Evolutionary conservation across 2,329 filamentous ascomycete species (phyloP).

Genomic region (Epichloe glyceriae): DNA sequence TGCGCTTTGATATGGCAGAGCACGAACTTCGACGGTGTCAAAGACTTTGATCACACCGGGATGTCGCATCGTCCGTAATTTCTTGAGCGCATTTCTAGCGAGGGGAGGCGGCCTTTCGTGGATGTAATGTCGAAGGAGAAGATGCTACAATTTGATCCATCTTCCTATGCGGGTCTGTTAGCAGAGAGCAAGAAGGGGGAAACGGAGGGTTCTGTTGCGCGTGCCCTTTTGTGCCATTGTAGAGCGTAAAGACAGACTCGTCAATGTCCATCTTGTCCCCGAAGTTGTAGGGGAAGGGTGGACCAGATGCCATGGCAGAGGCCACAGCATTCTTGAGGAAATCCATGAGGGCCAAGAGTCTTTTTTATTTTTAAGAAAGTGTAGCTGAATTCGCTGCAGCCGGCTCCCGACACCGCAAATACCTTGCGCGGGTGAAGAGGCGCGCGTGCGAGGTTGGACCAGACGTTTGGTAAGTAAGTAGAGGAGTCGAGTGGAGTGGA

Average conservation of each 20-base stretch:
- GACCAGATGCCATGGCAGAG: conserved; percentile 89
- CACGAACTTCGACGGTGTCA: conserved; percentile 74
- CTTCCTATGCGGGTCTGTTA: conserved; percentile 48
- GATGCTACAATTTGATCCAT: conserved; percentile 87
- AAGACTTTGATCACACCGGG: conserved; percentile 89
- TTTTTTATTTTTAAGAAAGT: not conserved
- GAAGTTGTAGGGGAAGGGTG: conserved; percentile 83
- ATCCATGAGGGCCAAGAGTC: conserved; percentile 52
- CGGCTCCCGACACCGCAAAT: not conserved
- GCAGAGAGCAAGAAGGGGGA: not conserved
- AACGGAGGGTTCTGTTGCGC: not conserved
- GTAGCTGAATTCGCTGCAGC: not conserved
- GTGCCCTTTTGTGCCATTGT: conserved; percentile 82
- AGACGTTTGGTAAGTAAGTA: no score
- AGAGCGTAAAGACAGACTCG: conserved; percentile 90
- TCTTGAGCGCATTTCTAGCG: conserved; percentile 87
- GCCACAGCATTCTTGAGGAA: conserved; percentile 96
- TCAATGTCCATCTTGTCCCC: conserved; percentile 87
- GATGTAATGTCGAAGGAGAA: conserved; percentile 85
- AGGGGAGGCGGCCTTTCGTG: conserved; percentile 74
- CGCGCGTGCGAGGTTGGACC: not conserved
- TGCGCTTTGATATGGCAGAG: not conserved
- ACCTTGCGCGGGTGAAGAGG: not conserved
- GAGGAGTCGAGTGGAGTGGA: no score
- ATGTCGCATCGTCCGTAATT: conserved; percentile 83